A percentile compares a stretch with the other conserved stretches of the same genome.
These are phyloP conservation scores for Rubus parviflorus DNA, from an alignment of 306 rosid species.

Conservation along the genomic window DNA sequence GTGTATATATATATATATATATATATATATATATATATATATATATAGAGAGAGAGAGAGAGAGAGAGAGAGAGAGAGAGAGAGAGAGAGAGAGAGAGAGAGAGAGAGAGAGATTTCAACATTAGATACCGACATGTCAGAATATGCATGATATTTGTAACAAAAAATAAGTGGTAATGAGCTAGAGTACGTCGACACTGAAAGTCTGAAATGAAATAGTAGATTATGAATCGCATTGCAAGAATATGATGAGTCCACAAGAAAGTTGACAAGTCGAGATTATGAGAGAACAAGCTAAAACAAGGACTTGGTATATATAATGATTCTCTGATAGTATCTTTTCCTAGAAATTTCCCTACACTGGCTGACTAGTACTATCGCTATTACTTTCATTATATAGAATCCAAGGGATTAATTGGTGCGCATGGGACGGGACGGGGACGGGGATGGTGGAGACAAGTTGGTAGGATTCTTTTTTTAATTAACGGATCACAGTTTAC, in stretches of 20 bases:
- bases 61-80: too few relatives aligned
- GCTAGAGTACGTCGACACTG: neutral
- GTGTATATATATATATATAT: neutral
- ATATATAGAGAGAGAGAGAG: too few relatives aligned
- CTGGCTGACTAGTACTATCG: too few relatives aligned
- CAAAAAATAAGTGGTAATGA: neutral
- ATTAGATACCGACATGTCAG: neutral
- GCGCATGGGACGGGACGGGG: neutral
- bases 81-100: too few relatives aligned
- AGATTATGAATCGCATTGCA: neutral
- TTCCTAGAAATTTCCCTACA: too few relatives aligned
- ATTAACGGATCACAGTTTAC: too few relatives aligned
- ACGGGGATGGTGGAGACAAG: neutral
- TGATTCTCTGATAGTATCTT: neutral
- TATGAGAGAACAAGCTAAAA: neutral
- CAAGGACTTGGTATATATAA: neutral
- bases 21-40: neutral
- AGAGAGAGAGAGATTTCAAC: too few relatives aligned
- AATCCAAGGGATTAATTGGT: too few relatives aligned
- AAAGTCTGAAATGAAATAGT: neutral
- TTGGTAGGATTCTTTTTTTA: neutral
- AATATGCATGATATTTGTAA: neutral
- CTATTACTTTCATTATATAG: too few relatives aligned
- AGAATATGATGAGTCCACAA: neutral
- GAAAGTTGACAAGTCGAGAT: neutral